Evolutionary conservation across 1,284 basidiomycete species (phyloP).

Genomic region (Mycena sp.): DNA sequence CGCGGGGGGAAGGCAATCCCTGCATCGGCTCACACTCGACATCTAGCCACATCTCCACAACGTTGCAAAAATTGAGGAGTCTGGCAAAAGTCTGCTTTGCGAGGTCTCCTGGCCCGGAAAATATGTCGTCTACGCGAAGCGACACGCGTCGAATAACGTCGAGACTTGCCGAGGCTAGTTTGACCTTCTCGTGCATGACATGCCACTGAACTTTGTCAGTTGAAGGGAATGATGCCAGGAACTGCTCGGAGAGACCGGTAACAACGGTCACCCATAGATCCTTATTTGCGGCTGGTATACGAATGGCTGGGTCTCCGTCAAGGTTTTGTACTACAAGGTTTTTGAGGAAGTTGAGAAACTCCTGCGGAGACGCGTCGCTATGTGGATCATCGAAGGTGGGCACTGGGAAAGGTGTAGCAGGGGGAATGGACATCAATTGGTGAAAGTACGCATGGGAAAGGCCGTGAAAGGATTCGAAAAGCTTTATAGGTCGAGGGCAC

Average conservation of each 20-base stretch:
- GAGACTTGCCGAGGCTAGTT: conserved; percentile 61
- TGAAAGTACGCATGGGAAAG: too few relatives aligned
- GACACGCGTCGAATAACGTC: conserved; percentile 61
- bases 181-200: conserved; percentile 64
- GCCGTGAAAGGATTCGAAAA: too few relatives aligned
- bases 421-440: conserved; percentile 17
- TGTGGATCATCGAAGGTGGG: conserved; percentile 52
- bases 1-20: conserved; percentile 49
- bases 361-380: conserved; percentile 50
- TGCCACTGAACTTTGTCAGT: conserved; percentile 57
- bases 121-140: conserved; percentile 59
- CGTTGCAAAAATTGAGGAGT: conserved; percentile 61
- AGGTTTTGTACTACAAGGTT: conserved; percentile 51
- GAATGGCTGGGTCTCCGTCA: conserved; percentile 19
- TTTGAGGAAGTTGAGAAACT: conserved; percentile 55
- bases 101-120: conserved; percentile 52
- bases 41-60: conserved; percentile 67
- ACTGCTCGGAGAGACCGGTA: conserved; percentile 58
- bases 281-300: conserved; percentile 41
- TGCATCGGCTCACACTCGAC: conserved; percentile 46
- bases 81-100: conserved; percentile 58
- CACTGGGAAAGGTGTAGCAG: conserved; percentile 44
- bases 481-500: too few relatives aligned
- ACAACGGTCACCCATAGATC: conserved; percentile 55
- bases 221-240: conserved; percentile 60